Evolutionary conservation across 208 protist species (phyloP).

Genomic region (Vickermania ingenoplastis): DNA sequence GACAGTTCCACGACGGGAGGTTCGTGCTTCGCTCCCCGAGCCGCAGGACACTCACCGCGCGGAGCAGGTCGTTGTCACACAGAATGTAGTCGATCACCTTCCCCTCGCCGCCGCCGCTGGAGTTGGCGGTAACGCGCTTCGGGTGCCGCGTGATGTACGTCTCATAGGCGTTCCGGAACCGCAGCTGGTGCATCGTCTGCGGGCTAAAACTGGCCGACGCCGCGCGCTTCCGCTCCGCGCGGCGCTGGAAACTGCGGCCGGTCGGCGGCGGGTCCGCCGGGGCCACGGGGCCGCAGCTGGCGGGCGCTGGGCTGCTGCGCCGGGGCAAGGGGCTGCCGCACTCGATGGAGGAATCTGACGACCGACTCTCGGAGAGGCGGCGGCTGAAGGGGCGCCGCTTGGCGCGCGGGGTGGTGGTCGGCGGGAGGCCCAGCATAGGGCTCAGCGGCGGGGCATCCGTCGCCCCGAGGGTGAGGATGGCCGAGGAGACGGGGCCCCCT

Average conservation of each 20-base stretch:
- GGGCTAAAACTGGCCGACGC: background rate
- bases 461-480: too few relatives aligned
- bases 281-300: background rate
- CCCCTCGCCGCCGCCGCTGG: conserved; percentile 61
- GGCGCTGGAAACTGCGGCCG: background rate
- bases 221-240: background rate
- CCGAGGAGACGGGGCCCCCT: background rate
- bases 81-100: conserved; percentile 85
- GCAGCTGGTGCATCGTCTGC: conserved; percentile 23
- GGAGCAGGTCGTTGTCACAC: conserved; percentile 37
- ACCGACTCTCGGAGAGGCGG: background rate
- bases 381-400: background rate
- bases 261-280: background rate
- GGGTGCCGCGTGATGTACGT: conserved; percentile 53
- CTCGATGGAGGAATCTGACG: background rate
- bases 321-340: background rate
- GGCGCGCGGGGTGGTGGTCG: background rate
- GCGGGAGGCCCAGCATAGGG: background rate
- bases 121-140: conserved; percentile 49
- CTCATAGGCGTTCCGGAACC: conserved; percentile 56
- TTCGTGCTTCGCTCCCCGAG: conserved; percentile 28
- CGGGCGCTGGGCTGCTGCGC: background rate
- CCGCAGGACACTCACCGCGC: conserved; percentile 45
- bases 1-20: conserved; percentile 42
- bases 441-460: background rate